Percentiles rank a stretch among this genome's conserved stretches.
Conservation (phyloP, 805 yeast genomes). For the Barnettozyma botsteinii region DNA sequence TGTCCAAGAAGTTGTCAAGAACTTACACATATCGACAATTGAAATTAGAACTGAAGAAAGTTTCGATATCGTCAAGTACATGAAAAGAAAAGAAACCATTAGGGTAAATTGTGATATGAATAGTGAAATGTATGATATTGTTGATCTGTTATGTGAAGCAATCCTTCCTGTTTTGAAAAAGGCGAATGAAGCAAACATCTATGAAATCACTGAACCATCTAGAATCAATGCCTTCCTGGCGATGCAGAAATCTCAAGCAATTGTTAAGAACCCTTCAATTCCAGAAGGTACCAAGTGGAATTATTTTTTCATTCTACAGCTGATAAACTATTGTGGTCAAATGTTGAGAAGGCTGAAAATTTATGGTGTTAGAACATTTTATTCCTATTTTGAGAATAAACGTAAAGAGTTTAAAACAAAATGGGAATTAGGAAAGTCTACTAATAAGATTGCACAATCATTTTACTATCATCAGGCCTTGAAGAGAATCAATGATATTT, state of each 20-base stretch:
- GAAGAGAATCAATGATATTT: constrained; percentile 35
- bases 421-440: constrained; percentile 52
- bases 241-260: constrained; percentile 58
- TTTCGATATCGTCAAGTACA: constrained; percentile 71
- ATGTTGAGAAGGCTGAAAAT: constrained; percentile 62
- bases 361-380: constrained; percentile 80
- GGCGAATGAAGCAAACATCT: constrained; percentile 59
- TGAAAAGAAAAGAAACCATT: constrained; percentile 60
- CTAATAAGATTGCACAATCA: constrained; percentile 54
- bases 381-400: constrained; percentile 56
- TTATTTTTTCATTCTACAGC: constrained; percentile 52
- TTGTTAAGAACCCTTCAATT: constrained; percentile 45
- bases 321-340: constrained; percentile 68
- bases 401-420: constrained; percentile 53
- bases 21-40: constrained; percentile 64
- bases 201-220: constrained; percentile 60
- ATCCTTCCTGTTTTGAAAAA: constrained; percentile 57
- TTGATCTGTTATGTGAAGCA: constrained; percentile 54
- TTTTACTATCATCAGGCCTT: constrained; percentile 53
- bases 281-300: constrained; percentile 75
- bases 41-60: constrained; percentile 86
- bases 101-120: constrained; percentile 51
- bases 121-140: constrained; percentile 48
- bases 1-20: constrained; percentile 78
- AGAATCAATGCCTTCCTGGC: constrained; percentile 66